Evolutionary conservation across 2,329 filamentous ascomycete species (phyloP).

Genomic region (Grosmannia clavigera): DNA sequence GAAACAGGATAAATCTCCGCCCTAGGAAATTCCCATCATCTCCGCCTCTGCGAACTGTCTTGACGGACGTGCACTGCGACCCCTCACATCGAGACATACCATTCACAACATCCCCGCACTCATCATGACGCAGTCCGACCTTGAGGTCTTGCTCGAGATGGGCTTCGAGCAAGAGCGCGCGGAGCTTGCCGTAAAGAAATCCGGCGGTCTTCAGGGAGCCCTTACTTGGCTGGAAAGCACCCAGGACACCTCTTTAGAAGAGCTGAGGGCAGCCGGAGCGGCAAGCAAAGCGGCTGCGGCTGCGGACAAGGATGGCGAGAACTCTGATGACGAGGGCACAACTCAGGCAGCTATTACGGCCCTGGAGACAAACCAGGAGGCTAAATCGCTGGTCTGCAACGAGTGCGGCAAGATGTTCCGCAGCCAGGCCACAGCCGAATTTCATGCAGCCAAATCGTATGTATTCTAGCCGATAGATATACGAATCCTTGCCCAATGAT

Average conservation of each 20-base stretch:
- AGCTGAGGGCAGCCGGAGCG: conserved; percentile 41
- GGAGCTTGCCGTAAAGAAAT: conserved; percentile 72
- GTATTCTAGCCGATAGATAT: conserved; percentile 14
- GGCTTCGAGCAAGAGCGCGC: conserved; percentile 75
- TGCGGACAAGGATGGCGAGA: conserved; percentile 14
- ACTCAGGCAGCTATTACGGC: conserved; percentile 42
- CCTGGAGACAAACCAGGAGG: conserved; percentile 57
- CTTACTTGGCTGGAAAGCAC: conserved; percentile 92
- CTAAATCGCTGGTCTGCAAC: conserved; percentile 80
- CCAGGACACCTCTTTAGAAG: conserved; percentile 74
- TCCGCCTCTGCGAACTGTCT: background rate
- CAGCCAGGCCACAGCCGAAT: conserved; percentile 69
- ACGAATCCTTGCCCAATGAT: background rate
- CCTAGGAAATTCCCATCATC: background rate
- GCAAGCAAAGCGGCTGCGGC: conserved; percentile 19
- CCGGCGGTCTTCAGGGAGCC: conserved; percentile 71
- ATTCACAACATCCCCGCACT: background rate
- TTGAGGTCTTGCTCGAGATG: conserved; percentile 54
- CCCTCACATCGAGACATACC: background rate
- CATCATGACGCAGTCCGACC: conserved; percentile 43
- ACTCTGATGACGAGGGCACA: conserved; percentile 27
- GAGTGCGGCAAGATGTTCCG: conserved; percentile 90
- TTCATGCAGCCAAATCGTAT: conserved; percentile 78
- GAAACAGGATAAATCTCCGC: background rate
- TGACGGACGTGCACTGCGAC: background rate